Conservation (phyloP, 1,139 yeast species). For the Blastobotrys apis region DNA sequence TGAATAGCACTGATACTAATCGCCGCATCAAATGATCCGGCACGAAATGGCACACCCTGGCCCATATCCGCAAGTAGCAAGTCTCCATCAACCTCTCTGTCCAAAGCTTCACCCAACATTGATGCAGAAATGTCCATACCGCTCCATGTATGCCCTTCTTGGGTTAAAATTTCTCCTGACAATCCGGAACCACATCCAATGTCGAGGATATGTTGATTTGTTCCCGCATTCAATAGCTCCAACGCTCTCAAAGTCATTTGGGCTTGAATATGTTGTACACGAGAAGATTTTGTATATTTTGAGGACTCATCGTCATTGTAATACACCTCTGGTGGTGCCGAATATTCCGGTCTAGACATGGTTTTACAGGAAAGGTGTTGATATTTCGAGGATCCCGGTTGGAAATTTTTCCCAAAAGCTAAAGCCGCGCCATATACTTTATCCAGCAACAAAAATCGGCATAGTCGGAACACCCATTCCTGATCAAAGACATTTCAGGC, state of each 20-base stretch:
- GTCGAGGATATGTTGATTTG: conserved; percentile 71
- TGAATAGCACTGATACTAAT: conserved; percentile 93
- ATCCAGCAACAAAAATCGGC: not conserved
- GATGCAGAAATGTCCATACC: conserved; percentile 97
- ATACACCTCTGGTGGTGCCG: conserved; percentile 96
- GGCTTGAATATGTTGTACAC: conserved; percentile 97
- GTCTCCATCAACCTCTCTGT: conserved; percentile 91
- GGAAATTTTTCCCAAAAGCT: not conserved
- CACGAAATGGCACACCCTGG: conserved; percentile 86
- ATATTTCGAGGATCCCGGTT: not conserved
- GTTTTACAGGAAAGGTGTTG: not conserved
- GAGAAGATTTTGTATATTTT: conserved; percentile 86
- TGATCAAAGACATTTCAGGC: no score
- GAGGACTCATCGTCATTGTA: conserved; percentile 85
- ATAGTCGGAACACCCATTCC: not conserved
- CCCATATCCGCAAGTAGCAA: conserved; percentile 90
- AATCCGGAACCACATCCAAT: conserved; percentile 97
- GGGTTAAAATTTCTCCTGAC: conserved; percentile 88
- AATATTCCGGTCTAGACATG: conserved; percentile 96
- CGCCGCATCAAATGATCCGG: conserved; percentile 97
- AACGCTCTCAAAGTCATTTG: conserved; percentile 93
- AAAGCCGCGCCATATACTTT: not conserved
- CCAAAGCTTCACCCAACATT: conserved; percentile 92
- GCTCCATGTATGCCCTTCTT: conserved; percentile 92
- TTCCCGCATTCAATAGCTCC: conserved; percentile 71